Base-by-base conservation (phyloP, 2,329 filamentous ascomycete genomes). In the Gyromitra esculenta region DNA sequence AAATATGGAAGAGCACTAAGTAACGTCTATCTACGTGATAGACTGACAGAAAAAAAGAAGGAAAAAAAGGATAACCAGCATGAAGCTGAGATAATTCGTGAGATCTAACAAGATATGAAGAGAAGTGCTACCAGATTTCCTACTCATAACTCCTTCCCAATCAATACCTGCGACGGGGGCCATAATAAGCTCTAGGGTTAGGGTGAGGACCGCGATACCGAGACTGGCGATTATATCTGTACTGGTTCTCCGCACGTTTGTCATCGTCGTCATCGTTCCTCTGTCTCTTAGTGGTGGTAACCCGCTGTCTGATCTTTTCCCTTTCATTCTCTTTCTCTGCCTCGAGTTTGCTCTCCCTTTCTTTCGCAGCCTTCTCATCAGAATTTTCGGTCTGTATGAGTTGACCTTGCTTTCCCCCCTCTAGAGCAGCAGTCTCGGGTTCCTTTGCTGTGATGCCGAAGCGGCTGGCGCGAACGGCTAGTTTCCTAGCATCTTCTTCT, bases 251-350 rank as follows among this genome's bases (percentile, higher is more conserved):
- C 7, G 52, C 18, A 37, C 41, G 59, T 31, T 15, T 71, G 25
- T 75, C 72, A 13, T 65, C 60, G 9, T 75, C 65, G 5, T 70
- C 66, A 8, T 70, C 72, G 5, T 65, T 45, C 54, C 41, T 70
- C 25, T 50, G 50, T n/a, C 72, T 75, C 50, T 73, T 73, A 9
- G 52, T 48, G 35, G 35, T 48, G 25, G 65, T 64, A 5, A 71
- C 66, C 13, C 72, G 64, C 48, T 70, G 59, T 8, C 72, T 64
- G 1, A 62, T 63, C 18, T 37, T 64, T 15, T 71, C 63, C 6
- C 68, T 37, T 25, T 70, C 72, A 8, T 3, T 57, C 35, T 64
- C 60, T 18, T 13, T 69, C n/a, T 70, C 57, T 7, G 59, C 71
- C 35, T 64, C 60, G 4, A 45, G 8, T 25, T 41, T 59, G 15